Percentiles rank a stretch among this genome's conserved stretches.
Conservation (phyloP, 140 eudicot genomes). For the Flaveria floridana region DNA sequence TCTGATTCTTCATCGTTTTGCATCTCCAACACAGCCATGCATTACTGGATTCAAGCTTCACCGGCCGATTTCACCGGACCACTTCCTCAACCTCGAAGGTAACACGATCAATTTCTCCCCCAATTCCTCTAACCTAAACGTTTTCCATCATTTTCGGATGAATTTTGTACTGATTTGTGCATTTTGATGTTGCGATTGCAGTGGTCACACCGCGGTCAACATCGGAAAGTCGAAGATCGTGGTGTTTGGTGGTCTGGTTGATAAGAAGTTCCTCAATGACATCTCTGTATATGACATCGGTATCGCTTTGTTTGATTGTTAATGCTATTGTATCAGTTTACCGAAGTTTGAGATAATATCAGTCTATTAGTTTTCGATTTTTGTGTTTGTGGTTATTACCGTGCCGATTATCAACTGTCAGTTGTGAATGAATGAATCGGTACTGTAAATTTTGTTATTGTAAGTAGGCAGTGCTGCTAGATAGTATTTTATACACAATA, state of each 20-base stretch:
- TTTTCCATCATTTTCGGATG: neutral
- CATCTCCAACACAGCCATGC: constrained; percentile 39
- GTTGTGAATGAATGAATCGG: neutral
- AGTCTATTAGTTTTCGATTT: neutral
- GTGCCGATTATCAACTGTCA: no score
- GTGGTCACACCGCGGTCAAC: constrained; percentile 95
- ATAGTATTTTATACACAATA: neutral
- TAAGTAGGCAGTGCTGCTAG: neutral
- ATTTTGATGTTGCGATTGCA: constrained; percentile 29
- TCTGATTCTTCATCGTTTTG: no score
- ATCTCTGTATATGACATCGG: constrained; percentile 82
- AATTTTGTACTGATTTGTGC: constrained; percentile 2
- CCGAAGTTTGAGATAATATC: neutral
- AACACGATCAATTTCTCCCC: constrained; percentile 8
- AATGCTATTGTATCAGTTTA: neutral
- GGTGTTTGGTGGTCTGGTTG: constrained; percentile 82
- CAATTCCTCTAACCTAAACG: constrained; percentile 12
- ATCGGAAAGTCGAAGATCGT: constrained; percentile 84
- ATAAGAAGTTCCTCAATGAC: constrained; percentile 76
- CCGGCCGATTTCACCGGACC: constrained; percentile 76
- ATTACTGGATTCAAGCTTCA: constrained; percentile 90
- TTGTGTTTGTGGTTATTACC: neutral
- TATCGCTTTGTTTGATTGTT: constrained; percentile 20
- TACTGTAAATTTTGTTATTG: neutral
- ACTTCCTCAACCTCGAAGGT: constrained; percentile 88